Evolutionary conservation across 2,329 filamentous ascomycete species (phyloP), one percentile per base, ranked within the genome.

Genomic region (Tricladium varicosporioides): DNA sequence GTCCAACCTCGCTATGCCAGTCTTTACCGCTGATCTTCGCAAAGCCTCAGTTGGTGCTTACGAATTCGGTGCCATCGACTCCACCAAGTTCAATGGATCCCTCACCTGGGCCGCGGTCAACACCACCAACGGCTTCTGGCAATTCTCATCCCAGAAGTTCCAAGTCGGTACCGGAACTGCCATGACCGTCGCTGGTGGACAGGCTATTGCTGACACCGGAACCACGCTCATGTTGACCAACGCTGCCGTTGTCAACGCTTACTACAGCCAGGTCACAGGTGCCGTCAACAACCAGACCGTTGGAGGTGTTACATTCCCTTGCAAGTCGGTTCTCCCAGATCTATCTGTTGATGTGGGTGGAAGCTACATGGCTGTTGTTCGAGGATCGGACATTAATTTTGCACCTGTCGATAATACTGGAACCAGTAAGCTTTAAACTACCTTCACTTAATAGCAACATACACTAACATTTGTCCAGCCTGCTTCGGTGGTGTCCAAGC

Each of bases 401-500:
- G 76, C 79, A 1, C 64, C 73, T 27, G 73, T 83, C 9, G 73
- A 76, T 48, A 50, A 33, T 15, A 53, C 64, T 51, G 74, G 74
- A 51, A 76, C 76, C 44, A 82, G 80, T 82, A 74, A 74, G 80
- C 36, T 32, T 8, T 42, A 40, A 40, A 40, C 19, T 14, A 3
- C 44, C 7, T 16, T 27, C 16, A 19, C 44, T 13, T 3, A 9
- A 15, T n/a, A 11, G 48, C 46, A 27, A 51, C 10, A n/a, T 51
- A 54, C 48, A 36, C 54, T 60, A 48, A 60, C 36, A 11, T 43
- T 11, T 22, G 14, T 48, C 51, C 55, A 80, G 78, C 76, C 54
- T 90, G 87, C 75, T 89, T 87, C 63, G 87, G 86, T 58, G 86
- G 85, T 63, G 73, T 90, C 15, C 87, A 90, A 73, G 77, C 80